A percentile compares a stretch with the other conserved stretches of the same genome.
These are phyloP conservation scores for Thelonectria discophora DNA, from an alignment of 2,329 filamentous ascomycete species.

Conservation along the genomic window DNA sequence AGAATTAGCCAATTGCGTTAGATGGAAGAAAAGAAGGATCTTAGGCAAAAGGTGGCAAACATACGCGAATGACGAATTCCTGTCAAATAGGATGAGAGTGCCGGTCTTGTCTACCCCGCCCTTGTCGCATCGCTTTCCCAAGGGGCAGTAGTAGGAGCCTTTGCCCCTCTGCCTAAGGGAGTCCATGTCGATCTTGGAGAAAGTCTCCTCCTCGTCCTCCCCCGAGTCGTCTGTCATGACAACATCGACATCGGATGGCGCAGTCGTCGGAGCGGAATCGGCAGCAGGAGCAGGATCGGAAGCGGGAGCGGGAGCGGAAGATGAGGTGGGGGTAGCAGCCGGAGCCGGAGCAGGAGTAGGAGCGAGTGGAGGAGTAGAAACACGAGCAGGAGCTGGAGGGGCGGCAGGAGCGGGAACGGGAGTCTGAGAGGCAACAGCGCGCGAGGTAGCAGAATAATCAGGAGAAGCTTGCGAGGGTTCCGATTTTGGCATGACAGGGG, in stretches of 20 bases:
- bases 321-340: no score
- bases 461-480: constrained; percentile 34
- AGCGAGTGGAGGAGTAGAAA: no score
- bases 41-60: constrained; percentile 29
- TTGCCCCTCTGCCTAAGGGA: constrained; percentile 52
- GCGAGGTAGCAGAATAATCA: constrained; percentile 24
- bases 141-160: constrained; percentile 50
- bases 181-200: constrained; percentile 50
- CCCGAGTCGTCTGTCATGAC: constrained; percentile 45
- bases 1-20: constrained; percentile 30
- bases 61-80: constrained; percentile 54
- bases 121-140: constrained; percentile 49
- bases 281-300: no score
- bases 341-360: no score
- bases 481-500: constrained; percentile 36
- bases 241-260: constrained; percentile 19
- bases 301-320: no score
- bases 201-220: constrained; percentile 48
- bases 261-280: no score
- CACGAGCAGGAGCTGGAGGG: no score
- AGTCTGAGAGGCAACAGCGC: constrained; percentile 12
- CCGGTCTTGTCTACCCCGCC: constrained; percentile 53
- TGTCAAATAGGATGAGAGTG: constrained; percentile 50
- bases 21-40: constrained; percentile 18
- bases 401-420: no score